phyloP scores from a whole-genome alignment of 371 early-diverging fungal species.

The Rhizopus stolonifer region DNA sequence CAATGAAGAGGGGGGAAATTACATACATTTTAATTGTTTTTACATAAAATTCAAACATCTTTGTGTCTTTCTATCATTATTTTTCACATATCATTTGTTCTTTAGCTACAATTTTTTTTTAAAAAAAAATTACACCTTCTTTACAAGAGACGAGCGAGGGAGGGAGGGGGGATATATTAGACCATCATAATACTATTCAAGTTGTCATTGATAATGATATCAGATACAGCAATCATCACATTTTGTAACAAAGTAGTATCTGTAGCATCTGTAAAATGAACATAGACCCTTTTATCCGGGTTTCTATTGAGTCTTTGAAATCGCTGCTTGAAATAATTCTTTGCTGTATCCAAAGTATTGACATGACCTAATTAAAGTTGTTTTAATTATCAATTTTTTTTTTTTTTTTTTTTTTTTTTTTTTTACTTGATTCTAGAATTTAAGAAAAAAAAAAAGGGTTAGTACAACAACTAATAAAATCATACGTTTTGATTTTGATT shows the following conservation, averaged over 20 bases:
- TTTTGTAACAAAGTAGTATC: slow-evolving; percentile 56
- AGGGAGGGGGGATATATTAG: not conserved
- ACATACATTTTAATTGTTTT: no score
- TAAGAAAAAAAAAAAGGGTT: no score
- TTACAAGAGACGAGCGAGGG: no score
- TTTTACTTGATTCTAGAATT: not conserved
- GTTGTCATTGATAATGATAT: slow-evolving; percentile 57
- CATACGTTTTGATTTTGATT: not conserved
- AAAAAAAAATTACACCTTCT: no score
- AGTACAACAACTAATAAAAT: no score
- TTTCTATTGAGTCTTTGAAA: slow-evolving; percentile 42
- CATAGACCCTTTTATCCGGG: slow-evolving; percentile 54
- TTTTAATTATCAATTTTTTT: no score
- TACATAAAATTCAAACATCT: no score
- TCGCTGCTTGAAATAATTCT: slow-evolving; percentile 37
- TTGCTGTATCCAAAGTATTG: slow-evolving; percentile 27
- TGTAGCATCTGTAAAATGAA: slow-evolving; percentile 64
- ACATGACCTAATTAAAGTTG: no score
- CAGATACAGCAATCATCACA: slow-evolving; percentile 61
- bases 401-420: not conserved
- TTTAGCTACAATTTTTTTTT: no score
- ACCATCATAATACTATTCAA: slow-evolving; percentile 34
- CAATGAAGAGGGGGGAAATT: no score
- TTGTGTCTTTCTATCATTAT: no score
- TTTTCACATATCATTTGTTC: no score